These are phyloP conservation scores for Chernovozyma sophiae-reginae DNA, from an alignment of 1,139 yeast species.

Conservation along the genomic window DNA sequence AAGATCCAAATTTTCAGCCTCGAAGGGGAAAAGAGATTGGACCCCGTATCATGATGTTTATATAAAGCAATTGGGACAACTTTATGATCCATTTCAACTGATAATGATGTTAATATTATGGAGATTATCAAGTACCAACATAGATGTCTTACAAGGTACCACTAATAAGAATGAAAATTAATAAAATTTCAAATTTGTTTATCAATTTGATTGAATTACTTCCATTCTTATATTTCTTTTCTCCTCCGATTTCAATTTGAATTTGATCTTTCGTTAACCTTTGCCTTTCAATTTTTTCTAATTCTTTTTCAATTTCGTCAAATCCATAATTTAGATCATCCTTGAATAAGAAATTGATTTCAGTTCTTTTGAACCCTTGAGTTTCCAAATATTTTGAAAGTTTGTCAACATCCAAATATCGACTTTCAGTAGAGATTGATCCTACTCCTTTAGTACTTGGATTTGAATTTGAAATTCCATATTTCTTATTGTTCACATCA, in stretches of 20 bases:
- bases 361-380: slow-evolving; percentile 26
- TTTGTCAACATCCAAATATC: slow-evolving; percentile 1
- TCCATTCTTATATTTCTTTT: slow-evolving; percentile 9
- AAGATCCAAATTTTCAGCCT: slow-evolving; percentile 33
- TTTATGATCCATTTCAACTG: slow-evolving; percentile 64
- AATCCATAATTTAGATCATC: slow-evolving; percentile 31
- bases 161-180: slow-evolving; percentile 3
- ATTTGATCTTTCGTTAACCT: slow-evolving; percentile 11
- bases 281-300: slow-evolving; percentile 24
- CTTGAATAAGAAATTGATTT: slow-evolving; percentile 24
- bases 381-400: slow-evolving; percentile 12
- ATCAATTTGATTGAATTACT: background rate
- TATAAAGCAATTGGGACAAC: slow-evolving; percentile 50
- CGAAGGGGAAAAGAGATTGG: slow-evolving; percentile 52
- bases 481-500: slow-evolving; percentile 6
- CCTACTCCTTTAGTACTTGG: background rate
- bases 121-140: slow-evolving; percentile 60
- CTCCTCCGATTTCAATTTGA: slow-evolving; percentile 35
- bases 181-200: background rate
- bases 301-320: slow-evolving; percentile 36
- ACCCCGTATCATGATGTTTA: slow-evolving; percentile 58
- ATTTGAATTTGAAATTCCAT: slow-evolving; percentile 1
- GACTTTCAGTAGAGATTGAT: too few relatives aligned
- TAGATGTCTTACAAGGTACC: slow-evolving; percentile 40
- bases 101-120: slow-evolving; percentile 71